Conservation (phyloP, 352 stramenopile genomes). For the Phytophthora aleatoria region DNA sequence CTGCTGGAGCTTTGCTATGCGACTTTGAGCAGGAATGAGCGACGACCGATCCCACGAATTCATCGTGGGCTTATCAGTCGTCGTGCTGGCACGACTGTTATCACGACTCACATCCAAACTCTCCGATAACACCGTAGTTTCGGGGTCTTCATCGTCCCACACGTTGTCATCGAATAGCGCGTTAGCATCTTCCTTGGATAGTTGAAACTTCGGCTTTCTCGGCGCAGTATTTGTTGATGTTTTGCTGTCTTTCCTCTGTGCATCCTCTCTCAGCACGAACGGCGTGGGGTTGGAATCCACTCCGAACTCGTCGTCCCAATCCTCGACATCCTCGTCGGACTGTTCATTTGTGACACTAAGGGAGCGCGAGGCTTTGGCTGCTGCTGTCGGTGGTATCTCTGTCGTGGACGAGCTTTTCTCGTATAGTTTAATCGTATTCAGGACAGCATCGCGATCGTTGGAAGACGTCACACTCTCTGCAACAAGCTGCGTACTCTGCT, state of each 20-base stretch:
- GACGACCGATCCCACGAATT: constrained; percentile 67
- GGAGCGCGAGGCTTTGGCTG: constrained; percentile 25
- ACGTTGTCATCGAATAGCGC: constrained; percentile 72
- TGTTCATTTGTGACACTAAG: constrained; percentile 33
- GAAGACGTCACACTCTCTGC: constrained; percentile 75
- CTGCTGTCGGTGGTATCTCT: constrained; percentile 19
- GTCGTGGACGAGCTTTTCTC: constrained; percentile 55
- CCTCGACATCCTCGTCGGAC: constrained; percentile 65
- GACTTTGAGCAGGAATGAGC: constrained; percentile 65
- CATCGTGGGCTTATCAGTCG: constrained; percentile 13
- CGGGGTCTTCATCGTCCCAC: constrained; percentile 61
- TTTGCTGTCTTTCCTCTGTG: constrained; percentile 11
- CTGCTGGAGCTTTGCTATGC: constrained; percentile 67
- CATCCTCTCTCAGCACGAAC: constrained; percentile 26
- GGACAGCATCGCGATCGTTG: constrained; percentile 75
- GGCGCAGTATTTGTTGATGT: constrained; percentile 7
- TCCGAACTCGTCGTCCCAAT: constrained; percentile 87
- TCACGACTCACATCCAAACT: constrained; percentile 7
- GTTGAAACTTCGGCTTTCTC: constrained; percentile 54
- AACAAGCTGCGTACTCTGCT: constrained; percentile 87
- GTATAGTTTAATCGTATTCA: constrained; percentile 90
- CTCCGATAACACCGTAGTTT: constrained; percentile 11
- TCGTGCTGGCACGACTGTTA: constrained; percentile 7
- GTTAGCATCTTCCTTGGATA: constrained; percentile 80
- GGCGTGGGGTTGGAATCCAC: constrained; percentile 50